Conservation (phyloP, 202 grass and related monocot species). For the Carex sylvatica region DNA sequence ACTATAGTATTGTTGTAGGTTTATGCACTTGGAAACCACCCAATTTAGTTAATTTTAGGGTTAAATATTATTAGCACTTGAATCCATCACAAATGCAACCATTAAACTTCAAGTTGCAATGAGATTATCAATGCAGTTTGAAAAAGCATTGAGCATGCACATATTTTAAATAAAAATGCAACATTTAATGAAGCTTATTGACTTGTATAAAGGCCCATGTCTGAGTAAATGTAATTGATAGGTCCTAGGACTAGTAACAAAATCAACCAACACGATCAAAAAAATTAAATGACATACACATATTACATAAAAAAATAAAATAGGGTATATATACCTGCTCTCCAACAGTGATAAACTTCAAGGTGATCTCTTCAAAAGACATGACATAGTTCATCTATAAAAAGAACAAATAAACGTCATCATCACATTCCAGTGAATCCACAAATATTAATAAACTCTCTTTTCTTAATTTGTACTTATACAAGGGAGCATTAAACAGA, state of each 20-base stretch:
- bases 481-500: conserved; percentile 15
- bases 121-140: not conserved
- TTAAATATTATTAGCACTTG: too few species aligned
- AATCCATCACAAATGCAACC: too few species aligned
- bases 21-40: too few species aligned
- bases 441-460: not conserved
- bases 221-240: not conserved
- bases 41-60: too few species aligned
- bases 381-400: conserved; percentile 84
- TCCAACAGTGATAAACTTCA: conserved; percentile 81
- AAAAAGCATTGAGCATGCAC: not conserved
- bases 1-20: too few species aligned
- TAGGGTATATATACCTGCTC: conserved; percentile 64
- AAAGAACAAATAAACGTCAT: conserved; percentile 21
- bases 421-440: conserved; percentile 3
- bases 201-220: not conserved
- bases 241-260: not conserved
- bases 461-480: not conserved
- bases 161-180: not conserved
- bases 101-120: not conserved
- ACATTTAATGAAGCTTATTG: too few species aligned
- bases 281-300: not conserved
- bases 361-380: conserved; percentile 95
- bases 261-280: not conserved
- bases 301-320: not conserved